phyloP scores from a whole-genome alignment of 805 yeast genomes.

The Nadsonia fulvescens region DNA sequence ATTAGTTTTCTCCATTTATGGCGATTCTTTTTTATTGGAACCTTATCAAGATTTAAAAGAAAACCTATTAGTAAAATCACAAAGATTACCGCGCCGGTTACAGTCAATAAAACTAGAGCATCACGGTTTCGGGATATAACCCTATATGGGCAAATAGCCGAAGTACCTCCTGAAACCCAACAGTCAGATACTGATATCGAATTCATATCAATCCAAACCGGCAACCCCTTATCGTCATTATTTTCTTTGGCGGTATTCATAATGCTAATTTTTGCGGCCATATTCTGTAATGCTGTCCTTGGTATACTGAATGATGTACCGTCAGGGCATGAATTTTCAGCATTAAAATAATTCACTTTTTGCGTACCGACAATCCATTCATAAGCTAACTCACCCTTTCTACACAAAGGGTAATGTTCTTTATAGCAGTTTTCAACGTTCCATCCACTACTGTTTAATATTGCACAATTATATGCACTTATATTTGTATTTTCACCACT shows the following conservation, averaged over 20 bases:
- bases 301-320: constrained; percentile 29
- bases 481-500: too few relatives aligned
- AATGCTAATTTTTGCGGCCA: constrained; percentile 10
- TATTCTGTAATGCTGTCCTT: constrained; percentile 29
- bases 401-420: constrained; percentile 37
- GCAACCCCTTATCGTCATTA: constrained; percentile 14
- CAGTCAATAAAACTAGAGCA: constrained; percentile 46
- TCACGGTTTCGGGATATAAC: constrained; percentile 32
- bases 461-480: constrained; percentile 32
- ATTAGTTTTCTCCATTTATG: constrained; percentile 43
- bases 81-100: constrained; percentile 42
- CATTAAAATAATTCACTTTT: constrained; percentile 17
- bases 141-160: constrained; percentile 64
- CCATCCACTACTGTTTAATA: constrained; percentile 34
- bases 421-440: constrained; percentile 47
- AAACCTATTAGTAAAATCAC: constrained; percentile 33
- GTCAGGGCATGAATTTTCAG: constrained; percentile 18
- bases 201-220: constrained; percentile 69
- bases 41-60: constrained; percentile 34
- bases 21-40: constrained; percentile 57
- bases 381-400: constrained; percentile 21
- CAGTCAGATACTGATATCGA: constrained; percentile 57
- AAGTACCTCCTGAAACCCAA: constrained; percentile 74
- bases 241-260: constrained; percentile 2
- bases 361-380: constrained; percentile 21